phyloP scores from a whole-genome alignment of 495 filamentous ascomycete genomes.

The Rostrohypoxylon terebratum region DNA sequence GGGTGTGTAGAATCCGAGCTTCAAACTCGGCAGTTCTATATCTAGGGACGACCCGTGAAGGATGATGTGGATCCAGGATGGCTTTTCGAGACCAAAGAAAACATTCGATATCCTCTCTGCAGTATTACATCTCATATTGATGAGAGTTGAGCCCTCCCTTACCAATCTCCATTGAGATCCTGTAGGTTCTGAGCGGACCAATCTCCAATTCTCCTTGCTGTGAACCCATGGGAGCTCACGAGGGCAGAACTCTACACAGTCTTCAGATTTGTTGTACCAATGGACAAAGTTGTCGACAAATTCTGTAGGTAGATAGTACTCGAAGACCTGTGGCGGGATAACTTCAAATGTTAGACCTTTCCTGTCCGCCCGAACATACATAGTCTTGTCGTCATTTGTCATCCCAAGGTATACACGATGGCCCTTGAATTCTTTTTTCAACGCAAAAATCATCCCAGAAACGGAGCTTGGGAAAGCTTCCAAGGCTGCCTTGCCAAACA shows the following conservation, averaged over 20 bases:
- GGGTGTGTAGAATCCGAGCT: constrained; percentile 62
- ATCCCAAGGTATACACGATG: constrained; percentile 59
- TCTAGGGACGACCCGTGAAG: constrained; percentile 42
- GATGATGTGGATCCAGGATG: constrained; percentile 51
- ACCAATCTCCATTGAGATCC: constrained; percentile 10
- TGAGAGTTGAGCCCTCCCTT: constrained; percentile 30
- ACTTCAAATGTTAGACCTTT: constrained; percentile 54
- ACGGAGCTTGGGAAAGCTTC: constrained; percentile 63
- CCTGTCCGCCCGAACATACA: constrained; percentile 26
- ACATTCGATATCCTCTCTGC: constrained; percentile 49
- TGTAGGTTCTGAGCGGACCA: constrained; percentile 26
- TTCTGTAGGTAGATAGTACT: constrained; percentile 57
- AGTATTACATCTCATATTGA: constrained; percentile 54
- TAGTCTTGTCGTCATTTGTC: constrained; percentile 9
- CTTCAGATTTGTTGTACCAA: constrained; percentile 61
- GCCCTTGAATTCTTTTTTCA: constrained; percentile 43
- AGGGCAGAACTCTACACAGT: constrained; percentile 64
- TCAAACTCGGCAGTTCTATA: constrained; percentile 62
- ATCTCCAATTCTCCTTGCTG: constrained; percentile 46
- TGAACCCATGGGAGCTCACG: constrained; percentile 56
- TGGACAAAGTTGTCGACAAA: constrained; percentile 65
- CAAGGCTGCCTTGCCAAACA: constrained; percentile 53
- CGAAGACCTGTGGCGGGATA: constrained; percentile 57
- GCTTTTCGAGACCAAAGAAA: constrained; percentile 55
- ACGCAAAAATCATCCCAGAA: constrained; percentile 60